Evolutionary conservation across 305 asterid genomes (phyloP).

Genomic region (Fraxinus greggii): DNA sequence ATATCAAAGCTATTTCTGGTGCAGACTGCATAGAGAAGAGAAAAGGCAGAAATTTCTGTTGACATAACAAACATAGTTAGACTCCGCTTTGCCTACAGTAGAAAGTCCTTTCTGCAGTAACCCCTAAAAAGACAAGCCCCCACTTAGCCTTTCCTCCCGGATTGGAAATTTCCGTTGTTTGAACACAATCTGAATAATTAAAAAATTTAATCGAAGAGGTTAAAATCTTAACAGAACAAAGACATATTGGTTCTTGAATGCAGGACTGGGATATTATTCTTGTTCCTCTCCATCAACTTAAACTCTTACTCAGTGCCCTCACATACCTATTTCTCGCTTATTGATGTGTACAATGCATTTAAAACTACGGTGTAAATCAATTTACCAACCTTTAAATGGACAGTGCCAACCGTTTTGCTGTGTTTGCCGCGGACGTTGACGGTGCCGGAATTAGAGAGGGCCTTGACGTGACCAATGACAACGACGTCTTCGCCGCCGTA

Average conservation of each 20-base stretch:
- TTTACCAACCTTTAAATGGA: slow-evolving; percentile 66
- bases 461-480: slow-evolving; percentile 39
- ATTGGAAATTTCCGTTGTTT: background rate
- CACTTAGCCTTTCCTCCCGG: slow-evolving; percentile 18
- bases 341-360: slow-evolving; percentile 9
- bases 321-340: background rate
- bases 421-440: slow-evolving; percentile 41
- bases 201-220: background rate
- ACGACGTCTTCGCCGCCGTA: slow-evolving; percentile 41
- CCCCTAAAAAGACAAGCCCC: slow-evolving; percentile 42
- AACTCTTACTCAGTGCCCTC: background rate
- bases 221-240: background rate
- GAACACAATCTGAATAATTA: background rate
- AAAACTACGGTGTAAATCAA: background rate
- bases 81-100: slow-evolving; percentile 34
- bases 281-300: background rate
- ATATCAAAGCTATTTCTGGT: slow-evolving; percentile 36
- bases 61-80: slow-evolving; percentile 19
- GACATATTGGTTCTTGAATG: background rate
- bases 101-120: slow-evolving; percentile 28
- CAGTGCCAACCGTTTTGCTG: slow-evolving; percentile 61
- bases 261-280: background rate
- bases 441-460: slow-evolving; percentile 27
- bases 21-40: slow-evolving; percentile 1
- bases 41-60: slow-evolving; percentile 6